A percentile compares a stretch with the other conserved stretches of the same genome.
These are phyloP conservation scores for Vitis hybrid DNA, from an alignment of 177 flowering plant genomes.

Conservation along the genomic window DNA sequence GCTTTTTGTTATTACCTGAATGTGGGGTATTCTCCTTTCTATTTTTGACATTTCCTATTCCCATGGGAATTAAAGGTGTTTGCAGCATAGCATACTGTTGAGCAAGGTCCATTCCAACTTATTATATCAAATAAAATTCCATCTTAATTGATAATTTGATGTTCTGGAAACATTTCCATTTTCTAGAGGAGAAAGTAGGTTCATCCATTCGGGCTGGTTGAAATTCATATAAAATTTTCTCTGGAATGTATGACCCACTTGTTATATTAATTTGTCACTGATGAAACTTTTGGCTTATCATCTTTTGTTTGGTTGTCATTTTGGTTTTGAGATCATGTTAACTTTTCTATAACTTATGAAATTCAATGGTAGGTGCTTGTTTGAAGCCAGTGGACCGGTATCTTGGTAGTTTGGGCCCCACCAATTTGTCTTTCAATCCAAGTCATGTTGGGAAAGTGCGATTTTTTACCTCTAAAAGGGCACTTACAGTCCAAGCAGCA, in stretches of 20 bases:
- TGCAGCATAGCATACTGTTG: background rate
- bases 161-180: background rate
- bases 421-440: slow-evolving; percentile 33
- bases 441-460: slow-evolving; percentile 24
- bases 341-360: background rate
- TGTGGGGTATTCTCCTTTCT: background rate
- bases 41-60: background rate
- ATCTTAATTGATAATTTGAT: background rate
- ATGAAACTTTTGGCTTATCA: background rate
- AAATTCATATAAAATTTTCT: no score
- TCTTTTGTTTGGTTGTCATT: no score
- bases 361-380: slow-evolving; percentile 25
- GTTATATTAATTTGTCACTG: background rate
- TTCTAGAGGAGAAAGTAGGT: no score
- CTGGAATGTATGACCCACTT: background rate
- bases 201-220: no score
- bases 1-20: background rate
- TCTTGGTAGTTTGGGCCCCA: slow-evolving; percentile 25
- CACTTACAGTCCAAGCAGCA: slow-evolving; percentile 51
- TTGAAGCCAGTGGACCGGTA: slow-evolving; percentile 31
- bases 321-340: no score
- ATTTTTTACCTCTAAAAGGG: slow-evolving; percentile 25
- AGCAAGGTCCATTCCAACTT: background rate
- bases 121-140: background rate
- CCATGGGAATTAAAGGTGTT: background rate